These are phyloP conservation scores for Gynostemma pentaphyllum DNA, from an alignment of 306 rosid species.

Conservation along the genomic window DNA sequence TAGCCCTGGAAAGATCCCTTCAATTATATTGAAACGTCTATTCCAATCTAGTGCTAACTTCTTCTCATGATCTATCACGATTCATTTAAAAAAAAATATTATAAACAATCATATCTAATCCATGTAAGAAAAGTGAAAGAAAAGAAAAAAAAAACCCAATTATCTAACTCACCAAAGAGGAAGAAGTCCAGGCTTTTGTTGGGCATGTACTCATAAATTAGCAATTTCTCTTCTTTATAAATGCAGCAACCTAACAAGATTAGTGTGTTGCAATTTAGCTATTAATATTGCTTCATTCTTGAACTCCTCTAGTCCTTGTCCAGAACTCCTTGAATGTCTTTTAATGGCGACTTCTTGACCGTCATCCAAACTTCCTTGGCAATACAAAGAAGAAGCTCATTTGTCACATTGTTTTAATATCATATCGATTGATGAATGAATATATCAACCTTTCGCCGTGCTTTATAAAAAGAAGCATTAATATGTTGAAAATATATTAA, in stretches of 20 bases:
- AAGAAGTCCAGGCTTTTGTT: constrained; percentile 16
- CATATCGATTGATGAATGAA: no score
- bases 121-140: neutral
- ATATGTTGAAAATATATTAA: no score
- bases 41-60: constrained; percentile 16
- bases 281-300: constrained; percentile 24
- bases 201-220: constrained; percentile 12
- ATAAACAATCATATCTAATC: neutral
- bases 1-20: constrained; percentile 23
- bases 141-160: neutral
- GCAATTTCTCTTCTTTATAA: constrained; percentile 21
- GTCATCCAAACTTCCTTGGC: constrained; percentile 24
- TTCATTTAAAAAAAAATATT: no score
- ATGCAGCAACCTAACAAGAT: constrained; percentile 33
- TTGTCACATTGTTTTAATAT: no score
- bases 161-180: constrained; percentile 19
- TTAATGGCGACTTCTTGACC: constrained; percentile 34
- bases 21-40: constrained; percentile 8
- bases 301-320: constrained; percentile 17
- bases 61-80: constrained; percentile 11
- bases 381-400: neutral
- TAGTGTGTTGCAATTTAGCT: constrained; percentile 34
- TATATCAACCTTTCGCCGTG: no score
- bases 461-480: no score
- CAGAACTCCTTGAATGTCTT: constrained; percentile 25